Percentiles rank a stretch among this genome's conserved stretches.
These are phyloP conservation scores for Botrytis byssoidea DNA, from an alignment of 2,329 filamentous ascomycete genomes.

Conservation along the genomic window DNA sequence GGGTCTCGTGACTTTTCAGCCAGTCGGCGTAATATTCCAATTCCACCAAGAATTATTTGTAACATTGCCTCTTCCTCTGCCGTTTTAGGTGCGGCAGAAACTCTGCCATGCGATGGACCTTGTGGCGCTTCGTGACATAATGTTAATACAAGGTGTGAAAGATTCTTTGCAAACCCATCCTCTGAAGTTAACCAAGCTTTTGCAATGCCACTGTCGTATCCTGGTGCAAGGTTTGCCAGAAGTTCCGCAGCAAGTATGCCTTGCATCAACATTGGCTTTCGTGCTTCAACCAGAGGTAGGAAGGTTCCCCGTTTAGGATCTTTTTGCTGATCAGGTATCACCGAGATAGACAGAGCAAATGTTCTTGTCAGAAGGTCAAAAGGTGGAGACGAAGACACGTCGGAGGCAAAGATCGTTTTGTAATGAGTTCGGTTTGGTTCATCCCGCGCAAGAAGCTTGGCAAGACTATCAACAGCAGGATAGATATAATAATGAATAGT, in stretches of 20 bases:
- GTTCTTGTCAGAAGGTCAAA: conserved; percentile 82
- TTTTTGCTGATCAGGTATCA: conserved; percentile 71
- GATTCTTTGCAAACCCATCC: conserved; percentile 78
- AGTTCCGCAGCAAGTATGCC: conserved; percentile 89
- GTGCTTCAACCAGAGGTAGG: conserved; percentile 70
- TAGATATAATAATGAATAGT: conserved; percentile 83
- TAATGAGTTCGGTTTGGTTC: conserved; percentile 89
- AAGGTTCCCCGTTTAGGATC: conserved; percentile 58
- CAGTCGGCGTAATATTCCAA: conserved; percentile 66
- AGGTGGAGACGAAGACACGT: conserved; percentile 61
- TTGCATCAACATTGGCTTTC: conserved; percentile 90
- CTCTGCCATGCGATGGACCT: conserved; percentile 43
- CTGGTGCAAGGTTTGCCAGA: conserved; percentile 69
- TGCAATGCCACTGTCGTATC: conserved; percentile 69
- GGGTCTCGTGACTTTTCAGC: conserved; percentile 65
- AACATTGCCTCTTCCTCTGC: conserved; percentile 40
- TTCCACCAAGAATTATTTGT: conserved; percentile 62
- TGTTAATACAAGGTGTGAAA: conserved; percentile 72
- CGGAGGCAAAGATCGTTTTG: conserved; percentile 74
- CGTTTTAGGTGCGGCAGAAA: conserved; percentile 32
- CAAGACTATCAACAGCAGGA: conserved; percentile 82
- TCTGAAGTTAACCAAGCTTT: conserved; percentile 78
- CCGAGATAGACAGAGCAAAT: conserved; percentile 82
- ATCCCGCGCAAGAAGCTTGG: conserved; percentile 87
- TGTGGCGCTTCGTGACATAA: conserved; percentile 59